Evolutionary conservation across 495 filamentous ascomycete genomes (phyloP).

Genomic region (Annulohypoxylon maeteangense): DNA sequence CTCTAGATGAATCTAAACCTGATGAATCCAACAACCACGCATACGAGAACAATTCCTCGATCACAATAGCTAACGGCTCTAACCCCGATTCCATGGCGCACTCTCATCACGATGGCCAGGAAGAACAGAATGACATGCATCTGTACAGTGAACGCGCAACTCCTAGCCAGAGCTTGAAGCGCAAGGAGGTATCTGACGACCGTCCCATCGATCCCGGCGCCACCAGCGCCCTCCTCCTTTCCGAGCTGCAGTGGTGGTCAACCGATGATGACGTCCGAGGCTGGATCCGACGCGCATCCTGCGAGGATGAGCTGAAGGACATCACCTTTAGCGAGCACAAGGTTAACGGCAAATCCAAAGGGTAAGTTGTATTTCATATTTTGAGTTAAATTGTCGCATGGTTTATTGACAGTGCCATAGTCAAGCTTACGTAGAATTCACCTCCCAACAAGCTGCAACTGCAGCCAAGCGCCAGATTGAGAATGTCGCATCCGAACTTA

Average conservation of each 20-base stretch:
- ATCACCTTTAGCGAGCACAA: constrained; percentile 98
- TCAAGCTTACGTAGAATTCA: constrained; percentile 91
- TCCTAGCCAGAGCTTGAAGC: constrained; percentile 68
- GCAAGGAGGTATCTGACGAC: constrained; percentile 79
- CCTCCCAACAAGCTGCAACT: constrained; percentile 83
- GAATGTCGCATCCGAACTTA: constrained; percentile 54
- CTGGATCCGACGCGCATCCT: constrained; percentile 79
- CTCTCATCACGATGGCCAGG: constrained; percentile 46
- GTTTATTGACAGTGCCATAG: constrained; percentile 58
- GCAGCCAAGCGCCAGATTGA: constrained; percentile 88
- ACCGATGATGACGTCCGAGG: constrained; percentile 95
- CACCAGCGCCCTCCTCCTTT: constrained; percentile 82
- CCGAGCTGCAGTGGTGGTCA: constrained; percentile 95
- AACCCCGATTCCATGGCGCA: constrained; percentile 46
- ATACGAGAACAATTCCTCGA: constrained; percentile 52
- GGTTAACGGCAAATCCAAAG: constrained; percentile 98
- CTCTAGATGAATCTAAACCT: constrained; percentile 58
- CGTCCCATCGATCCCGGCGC: constrained; percentile 83
- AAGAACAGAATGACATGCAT: constrained; percentile 54
- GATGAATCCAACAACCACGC: constrained; percentile 53
- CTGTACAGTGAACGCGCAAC: constrained; percentile 55
- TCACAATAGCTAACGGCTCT: constrained; percentile 51
- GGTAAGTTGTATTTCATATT: constrained; percentile 65
- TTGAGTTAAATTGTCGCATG: background rate
- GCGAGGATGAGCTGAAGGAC: constrained; percentile 87